Evolutionary conservation across 1,284 basidiomycete genomes (phyloP), one percentile per base, ranked within the genome.

Genomic region (Apiotrichum mycotoxinovorans): DNA sequence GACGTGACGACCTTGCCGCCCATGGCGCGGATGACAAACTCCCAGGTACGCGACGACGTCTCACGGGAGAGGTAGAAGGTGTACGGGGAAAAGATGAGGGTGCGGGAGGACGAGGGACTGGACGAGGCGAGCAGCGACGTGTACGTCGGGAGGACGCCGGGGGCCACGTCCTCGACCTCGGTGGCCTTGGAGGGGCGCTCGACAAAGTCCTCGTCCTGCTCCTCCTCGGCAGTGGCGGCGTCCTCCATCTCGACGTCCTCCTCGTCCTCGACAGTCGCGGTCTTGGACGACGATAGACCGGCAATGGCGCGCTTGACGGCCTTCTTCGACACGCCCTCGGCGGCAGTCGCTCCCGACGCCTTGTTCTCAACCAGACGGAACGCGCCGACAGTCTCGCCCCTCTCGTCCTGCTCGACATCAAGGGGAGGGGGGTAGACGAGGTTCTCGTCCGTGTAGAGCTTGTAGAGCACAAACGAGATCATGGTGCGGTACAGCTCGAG

Each of bases 401-500:
- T 81, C 70, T 92, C 93, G 67, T 97, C 91, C 76, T 90, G 90
- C 66, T 83, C 83, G 22, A 80, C 73, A 70, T 98, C 93, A 54
- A 98, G 77, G 23, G 91, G 89, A 2, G 96, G 96, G 23, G 96
- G 96, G 73, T 99, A 99, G 37, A 94, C 86, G 41, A 98, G 83
- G 65, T 91, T 91, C 52, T 84, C 84, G 70, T 97, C 93, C n/a
- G 89, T 88, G 80, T 95, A 99, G 23, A 99, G 84, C 79, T 97
- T 97, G 85, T 92, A 99, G 70, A 97, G 87, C 15, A 94, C 88
- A 70, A 98, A 99, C 20, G 92, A 91, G 45, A 97, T 85, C 15
- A 98, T 79, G 1, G 95, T 98, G 79, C 98, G 94, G 79, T 99
- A 98, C 11, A 99, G 84, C 77, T 99, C 96, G 70, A 98, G 80